Evolutionary conservation across 2,329 filamentous ascomycete genomes (phyloP), one percentile per base, ranked within the genome.

Genomic region (Xylariaceae sp.): DNA sequence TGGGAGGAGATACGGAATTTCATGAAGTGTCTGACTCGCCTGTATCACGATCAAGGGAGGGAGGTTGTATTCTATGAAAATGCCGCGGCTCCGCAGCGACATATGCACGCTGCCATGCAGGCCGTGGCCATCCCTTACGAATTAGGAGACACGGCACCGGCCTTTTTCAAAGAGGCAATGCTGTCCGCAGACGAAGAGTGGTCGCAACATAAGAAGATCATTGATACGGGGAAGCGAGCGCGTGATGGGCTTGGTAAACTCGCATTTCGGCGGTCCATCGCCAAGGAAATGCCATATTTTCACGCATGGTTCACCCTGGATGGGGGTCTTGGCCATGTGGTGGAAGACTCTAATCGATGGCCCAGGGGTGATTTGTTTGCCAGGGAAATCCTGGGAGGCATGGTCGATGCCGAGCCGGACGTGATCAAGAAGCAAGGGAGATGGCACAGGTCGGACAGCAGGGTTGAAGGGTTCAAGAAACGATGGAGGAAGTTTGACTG

Each of bases 1-100:
- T 99, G 95, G 95, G 94, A 99, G 72, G 94, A 99, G 75, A 88
- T 99, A 4, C 89, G 94, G 66, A 99, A 99, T 73, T 99, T 99
- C 72, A 97, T 97, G 93, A 99, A 99, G 77, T 89, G 86, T 60
- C 81, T 99, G 17, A 97, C 89, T 3, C 86, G 93, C 50, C 88
- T 97, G 84, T 99, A 97, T 75, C 91, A 96, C 76, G 89, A 92
- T 49, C 91, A 95, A 73, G 92, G 92, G 9, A 88, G 90, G 55
- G 90, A 94, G 68, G 92, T 97, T 8, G 79, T 99, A 63, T 99
- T 99, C 76, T 99, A 99, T 78, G 94, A 99, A 72, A 97, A 99
- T 72, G 94, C 94, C 2, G 92, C 92, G 0, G 80, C 85, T 11
- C 92, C 92, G 1, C 83, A 88, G 2, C 82, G 89, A 15, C 89